Conservation (phyloP, 805 yeast species). For the Wickerhamiella lipophila region DNA sequence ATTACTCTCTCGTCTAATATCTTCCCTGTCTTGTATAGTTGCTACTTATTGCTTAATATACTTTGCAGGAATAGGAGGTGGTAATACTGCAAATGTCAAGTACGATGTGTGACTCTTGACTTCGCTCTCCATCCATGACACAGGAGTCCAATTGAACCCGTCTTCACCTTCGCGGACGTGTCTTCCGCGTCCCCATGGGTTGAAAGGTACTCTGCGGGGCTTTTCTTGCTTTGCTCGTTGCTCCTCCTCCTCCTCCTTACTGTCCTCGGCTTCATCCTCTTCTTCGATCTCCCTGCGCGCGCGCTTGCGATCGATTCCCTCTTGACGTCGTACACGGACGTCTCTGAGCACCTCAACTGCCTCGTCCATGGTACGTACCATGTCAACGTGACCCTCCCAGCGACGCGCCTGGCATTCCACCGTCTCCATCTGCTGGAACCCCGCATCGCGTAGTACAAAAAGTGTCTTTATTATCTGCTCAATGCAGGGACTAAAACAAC, state of each 20-base stretch:
- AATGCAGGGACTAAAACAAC: constrained; percentile 96
- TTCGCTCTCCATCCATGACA: constrained; percentile 74
- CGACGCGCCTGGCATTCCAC: constrained; percentile 75
- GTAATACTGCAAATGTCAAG: constrained; percentile 67
- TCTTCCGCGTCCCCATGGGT: constrained; percentile 87
- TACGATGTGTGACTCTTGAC: constrained; percentile 90
- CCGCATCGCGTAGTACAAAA: constrained; percentile 54
- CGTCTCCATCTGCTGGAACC: constrained; percentile 83
- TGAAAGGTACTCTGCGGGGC: constrained; percentile 32
- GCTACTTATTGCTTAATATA: background rate
- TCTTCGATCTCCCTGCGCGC: constrained; percentile 18
- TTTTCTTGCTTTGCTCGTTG: constrained; percentile 14
- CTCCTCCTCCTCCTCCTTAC: constrained; percentile 17
- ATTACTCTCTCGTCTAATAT: too few relatives aligned
- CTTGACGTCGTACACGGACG: constrained; percentile 59
- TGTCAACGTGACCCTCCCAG: constrained; percentile 82
- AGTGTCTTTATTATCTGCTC: constrained; percentile 91
- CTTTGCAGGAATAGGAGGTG: constrained; percentile 23
- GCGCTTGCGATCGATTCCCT: constrained; percentile 27
- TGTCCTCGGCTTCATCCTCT: constrained; percentile 19
- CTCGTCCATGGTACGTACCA: constrained; percentile 72
- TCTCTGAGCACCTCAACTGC: constrained; percentile 69
- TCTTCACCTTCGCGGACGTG: constrained; percentile 81
- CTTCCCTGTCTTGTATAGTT: too few relatives aligned
- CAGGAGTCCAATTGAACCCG: constrained; percentile 65